Evolutionary conservation across 169 alveolate genomes (phyloP), one percentile per base, ranked within the genome.

Genomic region (Miamiensis avidus): DNA sequence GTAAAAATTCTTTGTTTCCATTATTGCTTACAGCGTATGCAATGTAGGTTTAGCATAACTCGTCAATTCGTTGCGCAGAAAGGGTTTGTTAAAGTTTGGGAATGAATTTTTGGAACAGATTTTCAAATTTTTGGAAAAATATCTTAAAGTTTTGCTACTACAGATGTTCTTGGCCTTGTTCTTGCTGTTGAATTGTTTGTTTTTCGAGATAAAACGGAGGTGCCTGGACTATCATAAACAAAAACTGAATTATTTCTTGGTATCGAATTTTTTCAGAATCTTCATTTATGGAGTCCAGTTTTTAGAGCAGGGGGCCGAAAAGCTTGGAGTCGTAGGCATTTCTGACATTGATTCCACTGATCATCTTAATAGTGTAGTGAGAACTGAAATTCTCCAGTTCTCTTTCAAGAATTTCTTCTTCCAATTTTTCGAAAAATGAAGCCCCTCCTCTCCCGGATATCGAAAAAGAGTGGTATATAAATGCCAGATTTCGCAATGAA

Each of bases 281-380:
- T 25, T n/a, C 0, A 29, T 26, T 31, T 49, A 49, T 11, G 20
- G 4, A 4, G 4, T 49, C 31, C 75, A 79, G 34, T 26, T 79
- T 33, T 29, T 79, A 49, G 0, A 79, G 1, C 15, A 79, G 34
- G 32, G 84, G 84, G 11, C 27, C 29, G 34, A 79, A 79, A 28
- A 79, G 76, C 0, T 65, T 34, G 16, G 65, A 29, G 34, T 79
- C 74, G 25, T 49, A 65, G 16, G 75, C 75, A 65, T 79, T 79
- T 79, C 75, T 34, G 15, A 79, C 65, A 65, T 79, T 79, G 25
- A 79, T 79, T 64, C 84, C 84, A 16, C 64, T 79, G n/a, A 79
- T 25, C 1, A 79, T 34, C 76, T 79, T 79, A 28, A 79, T 76
- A 29, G 64, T 34, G 64, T 79, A 79, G 65, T 79, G 84, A 25